These are phyloP conservation scores for Beauveria bassiana DNA, from an alignment of 2,329 filamentous ascomycete species.

Conservation along the genomic window DNA sequence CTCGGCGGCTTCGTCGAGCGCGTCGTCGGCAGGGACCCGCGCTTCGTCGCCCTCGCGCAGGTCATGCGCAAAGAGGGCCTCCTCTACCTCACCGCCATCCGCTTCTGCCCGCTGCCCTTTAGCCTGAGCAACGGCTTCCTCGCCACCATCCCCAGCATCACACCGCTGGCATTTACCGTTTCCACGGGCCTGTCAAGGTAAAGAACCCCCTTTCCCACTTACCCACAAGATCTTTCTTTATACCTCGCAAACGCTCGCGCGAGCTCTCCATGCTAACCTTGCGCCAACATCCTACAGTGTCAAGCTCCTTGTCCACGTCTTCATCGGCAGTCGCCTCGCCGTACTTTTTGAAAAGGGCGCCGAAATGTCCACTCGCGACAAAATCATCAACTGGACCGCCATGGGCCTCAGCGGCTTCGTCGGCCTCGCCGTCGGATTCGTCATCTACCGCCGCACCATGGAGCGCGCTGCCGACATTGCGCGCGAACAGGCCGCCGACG, in stretches of 20 bases:
- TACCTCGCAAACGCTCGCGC: not conserved
- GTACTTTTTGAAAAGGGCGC: slow-evolving; percentile 75
- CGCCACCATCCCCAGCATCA: slow-evolving; percentile 84
- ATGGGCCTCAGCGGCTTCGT: slow-evolving; percentile 66
- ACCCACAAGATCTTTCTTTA: no score
- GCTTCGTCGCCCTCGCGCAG: slow-evolving; percentile 81
- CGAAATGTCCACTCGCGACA: slow-evolving; percentile 71
- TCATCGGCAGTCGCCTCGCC: slow-evolving; percentile 79
- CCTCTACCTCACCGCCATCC: slow-evolving; percentile 81
- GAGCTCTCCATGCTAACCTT: not conserved
- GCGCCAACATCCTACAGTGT: slow-evolving; percentile 39
- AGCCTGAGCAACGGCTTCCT: slow-evolving; percentile 90
- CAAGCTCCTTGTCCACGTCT: slow-evolving; percentile 86
- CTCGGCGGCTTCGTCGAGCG: slow-evolving; percentile 71
- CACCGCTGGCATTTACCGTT: slow-evolving; percentile 64
- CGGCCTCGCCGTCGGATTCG: slow-evolving; percentile 67
- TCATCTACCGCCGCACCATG: slow-evolving; percentile 74
- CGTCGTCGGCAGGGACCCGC: slow-evolving; percentile 72
- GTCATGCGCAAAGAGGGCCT: slow-evolving; percentile 87
- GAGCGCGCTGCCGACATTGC: slow-evolving; percentile 52
- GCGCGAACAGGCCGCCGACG: slow-evolving; percentile 30
- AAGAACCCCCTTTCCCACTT: slow-evolving; percentile 7
- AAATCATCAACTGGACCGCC: slow-evolving; percentile 74
- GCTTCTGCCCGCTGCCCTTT: slow-evolving; percentile 87
- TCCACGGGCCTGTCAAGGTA: slow-evolving; percentile 71